Percentiles rank a stretch among this genome's conserved stretches.
Conservation (phyloP, 352 stramenopile species). For the Globisporangium acanthophoron region DNA sequence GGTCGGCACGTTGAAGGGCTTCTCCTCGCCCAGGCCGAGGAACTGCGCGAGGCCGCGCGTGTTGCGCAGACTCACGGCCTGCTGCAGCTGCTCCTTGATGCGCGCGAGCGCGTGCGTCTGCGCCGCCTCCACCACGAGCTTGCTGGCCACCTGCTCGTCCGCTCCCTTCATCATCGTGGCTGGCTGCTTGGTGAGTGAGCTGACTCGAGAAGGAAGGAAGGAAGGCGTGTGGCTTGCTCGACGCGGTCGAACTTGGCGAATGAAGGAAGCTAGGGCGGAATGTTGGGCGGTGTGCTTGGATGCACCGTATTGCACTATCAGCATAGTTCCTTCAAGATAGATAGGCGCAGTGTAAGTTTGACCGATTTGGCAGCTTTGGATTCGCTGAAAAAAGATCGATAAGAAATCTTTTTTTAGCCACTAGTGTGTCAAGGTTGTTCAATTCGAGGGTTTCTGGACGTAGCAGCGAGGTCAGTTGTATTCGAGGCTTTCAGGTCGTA, state of each 20-base stretch:
- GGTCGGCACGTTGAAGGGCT: slow-evolving; percentile 77
- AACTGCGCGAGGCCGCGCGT: slow-evolving; percentile 76
- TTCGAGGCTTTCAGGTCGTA: too few species aligned
- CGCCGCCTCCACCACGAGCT: slow-evolving; percentile 55
- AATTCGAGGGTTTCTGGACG: not conserved
- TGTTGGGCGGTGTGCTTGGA: not conserved
- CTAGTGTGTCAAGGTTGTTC: not conserved
- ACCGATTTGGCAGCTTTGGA: slow-evolving; percentile 1
- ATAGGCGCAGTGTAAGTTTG: not conserved
- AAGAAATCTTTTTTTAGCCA: not conserved
- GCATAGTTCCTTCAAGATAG: not conserved
- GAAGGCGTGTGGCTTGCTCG: not conserved
- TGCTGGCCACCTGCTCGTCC: slow-evolving; percentile 33
- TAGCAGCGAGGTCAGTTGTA: too few species aligned
- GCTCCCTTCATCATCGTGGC: slow-evolving; percentile 43
- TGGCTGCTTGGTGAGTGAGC: slow-evolving; percentile 2
- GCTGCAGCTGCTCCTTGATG: slow-evolving; percentile 56
- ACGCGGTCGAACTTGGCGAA: not conserved
- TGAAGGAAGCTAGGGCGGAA: not conserved
- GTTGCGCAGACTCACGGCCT: slow-evolving; percentile 69
- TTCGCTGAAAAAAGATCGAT: not conserved
- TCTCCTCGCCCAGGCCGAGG: slow-evolving; percentile 81
- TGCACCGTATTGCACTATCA: not conserved
- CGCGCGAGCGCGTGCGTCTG: slow-evolving; percentile 56
- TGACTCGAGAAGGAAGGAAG: slow-evolving; percentile 2